A percentile compares a stretch with the other conserved stretches of the same genome.
These are phyloP conservation scores for Parascedosporium putredinis DNA, from an alignment of 2,329 filamentous ascomycete genomes.

Conservation along the genomic window DNA sequence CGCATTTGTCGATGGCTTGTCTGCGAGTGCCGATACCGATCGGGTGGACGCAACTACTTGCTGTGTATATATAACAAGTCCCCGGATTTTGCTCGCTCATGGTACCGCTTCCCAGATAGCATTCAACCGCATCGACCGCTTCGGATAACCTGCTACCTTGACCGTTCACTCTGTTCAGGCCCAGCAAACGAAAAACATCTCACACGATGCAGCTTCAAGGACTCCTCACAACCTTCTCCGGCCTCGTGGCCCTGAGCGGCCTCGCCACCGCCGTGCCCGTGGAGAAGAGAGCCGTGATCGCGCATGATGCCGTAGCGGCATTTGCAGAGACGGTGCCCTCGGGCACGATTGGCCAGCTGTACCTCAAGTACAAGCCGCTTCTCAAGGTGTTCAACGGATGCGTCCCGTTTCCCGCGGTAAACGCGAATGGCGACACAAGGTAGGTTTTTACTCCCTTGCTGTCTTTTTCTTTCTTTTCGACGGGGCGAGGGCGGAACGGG, in stretches of 20 bases:
- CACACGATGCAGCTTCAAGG: neutral
- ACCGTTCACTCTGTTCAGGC: neutral
- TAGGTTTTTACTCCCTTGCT: slow-evolving; percentile 20
- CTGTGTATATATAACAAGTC: neutral
- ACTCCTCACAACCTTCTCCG: neutral
- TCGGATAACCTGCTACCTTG: too few species aligned
- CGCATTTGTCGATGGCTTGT: neutral
- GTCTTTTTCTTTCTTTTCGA: neutral
- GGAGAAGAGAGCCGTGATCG: slow-evolving; percentile 14
- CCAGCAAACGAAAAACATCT: neutral
- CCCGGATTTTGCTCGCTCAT: too few species aligned
- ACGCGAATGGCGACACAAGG: slow-evolving; percentile 46
- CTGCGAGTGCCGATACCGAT: neutral
- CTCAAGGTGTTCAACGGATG: slow-evolving; percentile 44
- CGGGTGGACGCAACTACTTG: neutral
- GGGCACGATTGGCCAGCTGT: slow-evolving; percentile 16
- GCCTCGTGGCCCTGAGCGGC: neutral
- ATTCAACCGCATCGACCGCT: too few species aligned
- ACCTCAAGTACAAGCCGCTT: slow-evolving; percentile 20
- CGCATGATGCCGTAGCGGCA: slow-evolving; percentile 17
- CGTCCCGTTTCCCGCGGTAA: slow-evolving; percentile 52
- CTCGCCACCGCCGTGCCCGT: neutral
- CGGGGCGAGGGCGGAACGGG: too few species aligned
- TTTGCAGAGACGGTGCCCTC: slow-evolving; percentile 17
- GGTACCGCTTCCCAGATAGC: too few species aligned